Evolutionary conservation across 768 basidiomycete species (phyloP).

Genomic region (Coprinopsis strossmayeri): DNA sequence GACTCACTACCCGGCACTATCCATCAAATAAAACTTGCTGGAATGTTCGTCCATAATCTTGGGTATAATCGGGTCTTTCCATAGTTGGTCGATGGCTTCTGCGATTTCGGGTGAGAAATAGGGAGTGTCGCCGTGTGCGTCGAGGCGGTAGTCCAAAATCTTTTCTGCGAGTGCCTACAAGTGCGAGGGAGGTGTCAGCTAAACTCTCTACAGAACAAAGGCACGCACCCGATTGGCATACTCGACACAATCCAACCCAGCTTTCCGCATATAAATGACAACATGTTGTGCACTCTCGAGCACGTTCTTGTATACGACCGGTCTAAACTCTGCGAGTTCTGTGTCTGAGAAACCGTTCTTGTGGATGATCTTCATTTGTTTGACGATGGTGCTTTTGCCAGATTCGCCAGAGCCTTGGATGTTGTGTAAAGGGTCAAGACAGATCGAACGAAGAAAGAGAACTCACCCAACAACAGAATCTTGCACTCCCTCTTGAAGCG

Average conservation of each 20-base stretch:
- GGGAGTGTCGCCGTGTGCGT: constrained; percentile 29
- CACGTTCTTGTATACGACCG: constrained; percentile 80
- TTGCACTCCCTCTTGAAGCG: constrained; percentile 86
- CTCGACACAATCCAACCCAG: constrained; percentile 70
- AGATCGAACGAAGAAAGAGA: not conserved
- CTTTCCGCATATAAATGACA: constrained; percentile 80
- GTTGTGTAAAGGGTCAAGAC: not conserved
- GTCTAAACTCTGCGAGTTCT: constrained; percentile 71
- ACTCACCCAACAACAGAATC: constrained; percentile 84
- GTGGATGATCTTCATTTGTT: constrained; percentile 99
- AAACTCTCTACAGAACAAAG: not conserved
- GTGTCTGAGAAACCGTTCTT: constrained; percentile 80
- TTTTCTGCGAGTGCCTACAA: constrained; percentile 43
- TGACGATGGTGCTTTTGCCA: constrained; percentile 93
- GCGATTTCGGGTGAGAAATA: constrained; percentile 60
- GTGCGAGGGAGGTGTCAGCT: not conserved
- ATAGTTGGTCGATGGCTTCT: constrained; percentile 58
- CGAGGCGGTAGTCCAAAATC: constrained; percentile 54
- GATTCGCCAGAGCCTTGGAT: constrained; percentile 84
- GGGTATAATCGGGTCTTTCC: constrained; percentile 61
- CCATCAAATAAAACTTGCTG: constrained; percentile 89
- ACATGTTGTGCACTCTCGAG: constrained; percentile 86
- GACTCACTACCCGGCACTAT: constrained; percentile 83
- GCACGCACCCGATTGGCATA: constrained; percentile 52
- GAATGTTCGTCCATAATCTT: constrained; percentile 50